phyloP scores from a whole-genome alignment of 2,329 filamentous ascomycete species.

The Phialophora verrucosa region DNA sequence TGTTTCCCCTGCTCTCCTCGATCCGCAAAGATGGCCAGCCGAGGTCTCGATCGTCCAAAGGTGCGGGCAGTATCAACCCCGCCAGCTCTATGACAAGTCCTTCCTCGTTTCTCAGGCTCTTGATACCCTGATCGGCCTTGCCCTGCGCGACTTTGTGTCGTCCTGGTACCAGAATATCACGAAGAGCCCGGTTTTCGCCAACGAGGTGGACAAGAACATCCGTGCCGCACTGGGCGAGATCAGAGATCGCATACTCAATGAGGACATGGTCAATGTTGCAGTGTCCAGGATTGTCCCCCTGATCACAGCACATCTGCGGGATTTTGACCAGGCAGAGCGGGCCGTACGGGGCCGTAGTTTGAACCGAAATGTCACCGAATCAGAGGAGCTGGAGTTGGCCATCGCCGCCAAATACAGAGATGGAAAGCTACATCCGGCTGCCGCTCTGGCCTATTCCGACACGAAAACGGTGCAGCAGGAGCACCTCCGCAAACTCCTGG shows the following conservation, averaged over 20 bases:
- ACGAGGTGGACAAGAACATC: constrained; percentile 83
- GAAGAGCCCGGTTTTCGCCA: constrained; percentile 75
- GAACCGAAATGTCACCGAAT: constrained; percentile 89
- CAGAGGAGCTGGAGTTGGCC: constrained; percentile 91
- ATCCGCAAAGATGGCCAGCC: constrained; percentile 67
- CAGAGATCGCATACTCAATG: constrained; percentile 71
- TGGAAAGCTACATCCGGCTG: constrained; percentile 85
- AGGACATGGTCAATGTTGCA: constrained; percentile 83
- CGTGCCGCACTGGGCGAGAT: constrained; percentile 74
- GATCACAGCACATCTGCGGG: constrained; percentile 83
- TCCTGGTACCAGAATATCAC: constrained; percentile 92
- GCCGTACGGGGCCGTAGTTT: constrained; percentile 85
- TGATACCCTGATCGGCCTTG: constrained; percentile 76
- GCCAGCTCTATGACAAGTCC: constrained; percentile 75
- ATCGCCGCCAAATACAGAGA: constrained; percentile 94
- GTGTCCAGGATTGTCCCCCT: constrained; percentile 86
- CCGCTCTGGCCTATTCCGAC: constrained; percentile 80
- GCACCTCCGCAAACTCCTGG: constrained; percentile 77
- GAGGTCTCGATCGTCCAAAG: constrained; percentile 71
- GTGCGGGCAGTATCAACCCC: constrained; percentile 69
- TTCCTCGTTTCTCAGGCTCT: constrained; percentile 78
- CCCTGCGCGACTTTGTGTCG: constrained; percentile 81
- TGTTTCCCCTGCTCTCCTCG: constrained; percentile 61
- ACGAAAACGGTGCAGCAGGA: constrained; percentile 85
- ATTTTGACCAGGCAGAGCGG: constrained; percentile 89